A percentile compares a stretch with the other conserved stretches of the same genome.
phyloP scores from a whole-genome alignment of 371 early-diverging fungal genomes.

The Saksenaea oblongispora region DNA sequence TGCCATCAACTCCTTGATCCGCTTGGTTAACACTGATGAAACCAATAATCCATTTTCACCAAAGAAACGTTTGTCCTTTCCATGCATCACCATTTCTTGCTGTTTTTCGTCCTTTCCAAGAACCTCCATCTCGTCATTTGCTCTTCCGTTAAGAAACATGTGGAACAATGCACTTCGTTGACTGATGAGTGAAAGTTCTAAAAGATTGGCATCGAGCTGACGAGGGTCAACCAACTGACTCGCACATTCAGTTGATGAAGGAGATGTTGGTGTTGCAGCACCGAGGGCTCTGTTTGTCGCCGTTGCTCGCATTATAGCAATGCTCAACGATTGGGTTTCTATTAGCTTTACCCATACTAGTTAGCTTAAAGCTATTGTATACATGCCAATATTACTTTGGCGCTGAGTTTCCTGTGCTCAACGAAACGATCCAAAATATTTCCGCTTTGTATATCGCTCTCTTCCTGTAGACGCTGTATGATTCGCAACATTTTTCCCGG shows the following conservation, averaged over 20 bases:
- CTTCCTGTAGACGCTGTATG: constrained; percentile 85
- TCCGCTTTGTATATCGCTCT: constrained; percentile 78
- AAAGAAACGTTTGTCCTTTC: constrained; percentile 51
- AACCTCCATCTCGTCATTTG: constrained; percentile 47
- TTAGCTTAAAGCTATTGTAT: background rate
- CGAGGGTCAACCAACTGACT: constrained; percentile 69
- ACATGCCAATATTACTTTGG: constrained; percentile 29
- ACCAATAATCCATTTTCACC: constrained; percentile 49
- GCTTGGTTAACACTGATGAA: constrained; percentile 59
- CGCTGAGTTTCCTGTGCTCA: constrained; percentile 35
- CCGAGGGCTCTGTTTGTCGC: constrained; percentile 20
- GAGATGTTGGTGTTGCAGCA: constrained; percentile 9
- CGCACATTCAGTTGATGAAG: constrained; percentile 12
- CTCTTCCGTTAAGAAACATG: constrained; percentile 70
- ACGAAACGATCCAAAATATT: constrained; percentile 77
- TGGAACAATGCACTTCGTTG: constrained; percentile 77
- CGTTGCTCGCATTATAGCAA: constrained; percentile 33
- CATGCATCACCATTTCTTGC: constrained; percentile 38
- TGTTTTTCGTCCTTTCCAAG: constrained; percentile 27
- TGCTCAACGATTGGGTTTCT: constrained; percentile 41
- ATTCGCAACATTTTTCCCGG: constrained; percentile 86
- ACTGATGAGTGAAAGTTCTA: constrained; percentile 79
- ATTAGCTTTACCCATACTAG: constrained; percentile 24
- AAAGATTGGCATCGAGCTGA: constrained; percentile 72
- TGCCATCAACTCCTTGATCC: constrained; percentile 66